Evolutionary conservation across 345 rosid genomes (phyloP), one percentile per base, ranked within the genome.

Genomic region (Salix brachista): DNA sequence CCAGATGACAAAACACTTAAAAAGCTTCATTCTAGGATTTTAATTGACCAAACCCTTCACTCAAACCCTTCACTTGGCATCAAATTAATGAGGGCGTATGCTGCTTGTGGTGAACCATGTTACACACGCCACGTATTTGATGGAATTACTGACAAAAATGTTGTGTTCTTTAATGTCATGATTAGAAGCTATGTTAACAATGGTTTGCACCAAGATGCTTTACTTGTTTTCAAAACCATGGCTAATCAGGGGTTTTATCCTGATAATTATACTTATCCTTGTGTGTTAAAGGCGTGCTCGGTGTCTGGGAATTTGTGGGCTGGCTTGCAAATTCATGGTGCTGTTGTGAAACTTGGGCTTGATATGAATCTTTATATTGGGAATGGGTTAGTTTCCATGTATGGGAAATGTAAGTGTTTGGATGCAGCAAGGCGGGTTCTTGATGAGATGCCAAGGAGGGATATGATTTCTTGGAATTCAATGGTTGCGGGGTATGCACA

Each of bases 391-490:
- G 77, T 92, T 80, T 80, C 92, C 67, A 85, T 89, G 94, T 92
- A 89, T 80, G 91, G 93, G 61, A 92, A 90, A 83, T 90, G 94
- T 79, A 86, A 80, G 52, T 83, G 80, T 84, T 86, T 90, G 83
- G 54, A 77, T 73, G 90, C 86, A 76, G 92, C 94, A 50, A 75
- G 89, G 66, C 82, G 19, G 73, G 87, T 85, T 42, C 86, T 92
- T 41, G 85, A 88, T 37, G 93, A 89, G 81, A 88, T 92, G 93
- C 86, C 84, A 0, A 76, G 79, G 25, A 88, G 84, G 78, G 94
- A 91, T 83, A 86, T 91, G 44, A 89, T 92, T 71, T 86, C 94
- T 77, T 92, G 97, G 97, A 92, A 89, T 75, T 90, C 97, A 5
- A 78, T 90, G 82, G 89, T 90, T 79, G 85, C 90, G 58, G 93